A percentile compares a stretch with the other conserved stretches of the same genome.
phyloP scores from a whole-genome alignment of 345 rosid genomes.

The Gossypium longicalyx region DNA sequence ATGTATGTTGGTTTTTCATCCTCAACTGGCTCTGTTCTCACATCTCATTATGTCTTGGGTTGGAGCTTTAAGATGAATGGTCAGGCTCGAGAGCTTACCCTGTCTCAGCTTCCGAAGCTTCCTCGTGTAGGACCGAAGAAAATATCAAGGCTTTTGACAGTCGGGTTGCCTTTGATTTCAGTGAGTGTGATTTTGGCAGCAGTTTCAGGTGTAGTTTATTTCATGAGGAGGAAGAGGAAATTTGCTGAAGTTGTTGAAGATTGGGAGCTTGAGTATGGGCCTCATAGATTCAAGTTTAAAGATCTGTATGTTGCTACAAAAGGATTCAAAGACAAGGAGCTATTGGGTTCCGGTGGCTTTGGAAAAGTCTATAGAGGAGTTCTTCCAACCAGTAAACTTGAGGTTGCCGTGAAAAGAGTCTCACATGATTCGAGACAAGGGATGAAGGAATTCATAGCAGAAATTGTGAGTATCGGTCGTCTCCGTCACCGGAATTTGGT shows the following conservation, averaged over 20 bases:
- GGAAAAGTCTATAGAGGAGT: conserved; percentile 62
- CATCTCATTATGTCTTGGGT: conserved; percentile 53
- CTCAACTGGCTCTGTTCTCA: conserved; percentile 38
- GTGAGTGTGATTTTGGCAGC: conserved; percentile 21
- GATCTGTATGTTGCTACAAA: conserved; percentile 59
- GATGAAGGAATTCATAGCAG: conserved; percentile 56
- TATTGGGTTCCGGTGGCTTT: conserved; percentile 64
- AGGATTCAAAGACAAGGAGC: conserved; percentile 54
- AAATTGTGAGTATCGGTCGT: conserved; percentile 49
- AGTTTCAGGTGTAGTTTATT: conserved; percentile 18
- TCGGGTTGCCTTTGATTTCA: conserved; percentile 43
- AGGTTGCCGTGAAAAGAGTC: conserved; percentile 60
- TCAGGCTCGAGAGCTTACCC: conserved; percentile 32
- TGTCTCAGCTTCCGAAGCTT: conserved; percentile 57
- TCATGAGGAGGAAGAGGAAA: conserved; percentile 41
- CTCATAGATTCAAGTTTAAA: conserved; percentile 58
- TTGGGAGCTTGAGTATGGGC: conserved; percentile 65
- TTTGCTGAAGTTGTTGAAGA: conserved; percentile 65
- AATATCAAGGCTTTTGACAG: conserved; percentile 30
- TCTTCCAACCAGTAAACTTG: conserved; percentile 35
- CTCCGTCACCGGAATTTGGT: conserved; percentile 61
- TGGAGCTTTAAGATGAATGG: conserved; percentile 62
- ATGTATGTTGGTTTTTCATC: conserved; percentile 78
- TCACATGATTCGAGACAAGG: conserved; percentile 63
- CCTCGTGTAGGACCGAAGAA: conserved; percentile 37